phyloP scores from a whole-genome alignment of 257 asterid genomes.

The Lithospermum erythrorhizon region DNA sequence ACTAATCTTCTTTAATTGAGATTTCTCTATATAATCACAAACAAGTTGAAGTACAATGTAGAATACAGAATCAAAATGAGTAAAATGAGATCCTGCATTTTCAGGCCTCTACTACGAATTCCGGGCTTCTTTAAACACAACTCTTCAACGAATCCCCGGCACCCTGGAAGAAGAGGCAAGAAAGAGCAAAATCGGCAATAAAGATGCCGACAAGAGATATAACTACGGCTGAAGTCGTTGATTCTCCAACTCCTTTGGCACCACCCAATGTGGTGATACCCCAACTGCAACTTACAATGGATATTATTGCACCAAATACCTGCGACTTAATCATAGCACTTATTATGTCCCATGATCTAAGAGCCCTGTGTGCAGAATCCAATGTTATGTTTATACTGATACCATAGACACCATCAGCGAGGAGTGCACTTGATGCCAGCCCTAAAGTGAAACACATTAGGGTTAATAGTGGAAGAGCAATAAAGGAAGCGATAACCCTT shows the following conservation, averaged over 20 bases:
- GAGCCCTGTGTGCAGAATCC: slow-evolving; percentile 82
- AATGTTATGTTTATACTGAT: slow-evolving; percentile 74
- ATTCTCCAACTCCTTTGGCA: slow-evolving; percentile 96
- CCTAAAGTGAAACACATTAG: slow-evolving; percentile 79
- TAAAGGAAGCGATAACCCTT: slow-evolving; percentile 69
- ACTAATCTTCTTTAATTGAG: too few relatives aligned
- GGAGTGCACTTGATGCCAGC: slow-evolving; percentile 80
- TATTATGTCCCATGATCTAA: slow-evolving; percentile 75
- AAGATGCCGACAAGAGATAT: slow-evolving; percentile 84
- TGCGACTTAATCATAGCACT: slow-evolving; percentile 81
- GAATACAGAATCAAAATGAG: neutral
- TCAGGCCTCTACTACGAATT: neutral
- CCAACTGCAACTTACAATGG: slow-evolving; percentile 93
- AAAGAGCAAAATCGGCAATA: slow-evolving; percentile 78
- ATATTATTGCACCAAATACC: slow-evolving; percentile 80
- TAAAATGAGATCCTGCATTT: neutral
- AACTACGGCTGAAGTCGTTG: slow-evolving; percentile 90
- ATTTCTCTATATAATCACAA: neutral
- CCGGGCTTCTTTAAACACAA: neutral
- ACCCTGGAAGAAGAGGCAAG: slow-evolving; percentile 77
- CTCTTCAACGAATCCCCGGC: slow-evolving; percentile 79
- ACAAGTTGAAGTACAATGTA: too few relatives aligned
- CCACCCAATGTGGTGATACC: slow-evolving; percentile 93
- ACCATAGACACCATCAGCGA: slow-evolving; percentile 73
- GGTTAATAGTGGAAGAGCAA: slow-evolving; percentile 66